Percentiles rank a stretch among this genome's conserved stretches.
Conservation (phyloP, 2,329 filamentous ascomycete genomes). For the Metarhizium robertsii region DNA sequence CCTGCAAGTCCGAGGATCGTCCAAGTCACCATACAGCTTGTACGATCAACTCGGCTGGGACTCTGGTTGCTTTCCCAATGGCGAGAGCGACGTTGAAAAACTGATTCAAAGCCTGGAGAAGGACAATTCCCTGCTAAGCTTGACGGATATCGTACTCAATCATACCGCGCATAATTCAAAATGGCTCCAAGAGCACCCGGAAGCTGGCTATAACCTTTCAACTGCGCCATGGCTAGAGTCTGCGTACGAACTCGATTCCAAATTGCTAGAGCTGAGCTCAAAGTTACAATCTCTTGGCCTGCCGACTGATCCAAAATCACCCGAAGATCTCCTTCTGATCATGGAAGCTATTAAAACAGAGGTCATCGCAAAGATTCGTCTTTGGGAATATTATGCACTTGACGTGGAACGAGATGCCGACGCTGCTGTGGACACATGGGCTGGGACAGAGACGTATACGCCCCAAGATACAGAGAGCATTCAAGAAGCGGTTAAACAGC, state of each 20-base stretch:
- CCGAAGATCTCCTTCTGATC: constrained; percentile 66
- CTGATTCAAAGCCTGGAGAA: constrained; percentile 76
- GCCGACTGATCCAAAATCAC: constrained; percentile 61
- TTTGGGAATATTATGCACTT: constrained; percentile 92
- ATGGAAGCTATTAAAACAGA: constrained; percentile 79
- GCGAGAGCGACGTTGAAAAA: constrained; percentile 69
- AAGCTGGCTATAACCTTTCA: constrained; percentile 87
- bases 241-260: constrained; percentile 52
- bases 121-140: constrained; percentile 72
- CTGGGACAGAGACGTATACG: constrained; percentile 45
- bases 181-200: constrained; percentile 90
- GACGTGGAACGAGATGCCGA: constrained; percentile 66
- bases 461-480: constrained; percentile 32
- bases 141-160: constrained; percentile 97
- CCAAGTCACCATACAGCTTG: constrained; percentile 95
- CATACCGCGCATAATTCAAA: constrained; percentile 93
- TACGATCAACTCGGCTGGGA: constrained; percentile 90
- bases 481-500: constrained; percentile 33
- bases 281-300: constrained; percentile 63
- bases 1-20: constrained; percentile 75
- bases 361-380: constrained; percentile 64
- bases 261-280: constrained; percentile 65
- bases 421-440: constrained; percentile 64
- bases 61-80: constrained; percentile 67
- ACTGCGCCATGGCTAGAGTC: constrained; percentile 74